Percentiles rank a stretch among this genome's conserved stretches.
These are phyloP conservation scores for Fraxinus albicans DNA, from an alignment of 305 asterid species.

Conservation along the genomic window DNA sequence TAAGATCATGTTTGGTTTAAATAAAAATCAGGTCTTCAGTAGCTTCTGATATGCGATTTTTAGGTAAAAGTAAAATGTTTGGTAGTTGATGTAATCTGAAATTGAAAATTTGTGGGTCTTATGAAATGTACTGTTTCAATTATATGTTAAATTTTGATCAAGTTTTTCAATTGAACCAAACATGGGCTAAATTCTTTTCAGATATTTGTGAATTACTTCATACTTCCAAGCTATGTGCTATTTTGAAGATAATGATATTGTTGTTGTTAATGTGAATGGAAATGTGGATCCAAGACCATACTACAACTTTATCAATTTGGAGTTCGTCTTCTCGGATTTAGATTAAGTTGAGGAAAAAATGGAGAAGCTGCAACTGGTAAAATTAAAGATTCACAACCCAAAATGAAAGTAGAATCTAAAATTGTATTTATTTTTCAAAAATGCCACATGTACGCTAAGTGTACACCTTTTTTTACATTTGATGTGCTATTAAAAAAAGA, in stretches of 20 bases:
- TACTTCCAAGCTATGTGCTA: neutral
- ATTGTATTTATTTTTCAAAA: neutral
- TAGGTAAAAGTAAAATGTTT: no score
- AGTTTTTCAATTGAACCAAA: neutral
- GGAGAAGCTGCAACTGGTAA: neutral
- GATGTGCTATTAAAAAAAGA: no score
- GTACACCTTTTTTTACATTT: no score
- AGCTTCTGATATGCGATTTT: no score
- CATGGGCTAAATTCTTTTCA: neutral
- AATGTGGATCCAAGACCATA: neutral
- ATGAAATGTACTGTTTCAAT: no score
- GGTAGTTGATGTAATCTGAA: no score
- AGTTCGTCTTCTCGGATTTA: neutral
- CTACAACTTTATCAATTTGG: neutral
- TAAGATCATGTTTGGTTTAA: neutral
- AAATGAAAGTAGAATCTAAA: neutral
- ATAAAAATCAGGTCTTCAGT: no score
- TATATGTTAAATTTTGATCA: no score
- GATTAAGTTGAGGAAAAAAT: neutral
- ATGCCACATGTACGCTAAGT: no score
- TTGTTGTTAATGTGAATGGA: neutral
- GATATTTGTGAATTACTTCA: neutral
- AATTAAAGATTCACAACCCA: neutral
- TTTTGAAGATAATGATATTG: neutral
- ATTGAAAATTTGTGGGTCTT: no score